phyloP scores from a whole-genome alignment of 1,284 basidiomycete species.

The Naganishia sp. region DNA sequence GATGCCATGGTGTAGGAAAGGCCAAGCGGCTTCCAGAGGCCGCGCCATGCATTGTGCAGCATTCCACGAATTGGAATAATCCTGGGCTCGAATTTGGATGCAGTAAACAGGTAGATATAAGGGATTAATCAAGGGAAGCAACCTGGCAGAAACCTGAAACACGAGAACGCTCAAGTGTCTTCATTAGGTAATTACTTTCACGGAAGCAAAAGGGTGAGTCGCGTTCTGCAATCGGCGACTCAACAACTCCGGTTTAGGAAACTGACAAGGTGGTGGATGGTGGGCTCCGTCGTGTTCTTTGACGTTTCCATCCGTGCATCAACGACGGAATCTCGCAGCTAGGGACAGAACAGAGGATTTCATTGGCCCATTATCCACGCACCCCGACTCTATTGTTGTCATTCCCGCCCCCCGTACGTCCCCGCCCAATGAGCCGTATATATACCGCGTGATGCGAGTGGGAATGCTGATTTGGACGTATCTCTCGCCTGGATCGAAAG shows the following conservation, averaged over 20 bases:
- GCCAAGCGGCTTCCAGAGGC: neutral
- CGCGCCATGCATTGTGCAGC: neutral
- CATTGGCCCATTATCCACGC: neutral
- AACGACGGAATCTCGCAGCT: neutral
- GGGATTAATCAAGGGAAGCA: neutral
- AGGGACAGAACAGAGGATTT: neutral
- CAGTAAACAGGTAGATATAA: neutral
- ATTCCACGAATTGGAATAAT: neutral
- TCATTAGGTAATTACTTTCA: neutral
- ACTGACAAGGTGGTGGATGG: neutral
- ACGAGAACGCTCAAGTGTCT: neutral
- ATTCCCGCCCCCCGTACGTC: neutral
- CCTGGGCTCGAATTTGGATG: neutral
- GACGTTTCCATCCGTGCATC: neutral
- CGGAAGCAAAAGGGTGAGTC: neutral
- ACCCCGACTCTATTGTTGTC: neutral
- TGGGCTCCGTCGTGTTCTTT: neutral
- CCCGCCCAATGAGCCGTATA: neutral
- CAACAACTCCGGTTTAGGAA: slow-evolving; percentile 6
- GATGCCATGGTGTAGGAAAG: neutral
- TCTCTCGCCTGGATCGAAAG: neutral
- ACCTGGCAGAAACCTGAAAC: neutral
- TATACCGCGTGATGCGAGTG: neutral
- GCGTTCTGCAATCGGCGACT: neutral
- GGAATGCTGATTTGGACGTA: neutral